Conservation (phyloP, 1,284 basidiomycete genomes). For the Retiboletus flavoniger region DNA sequence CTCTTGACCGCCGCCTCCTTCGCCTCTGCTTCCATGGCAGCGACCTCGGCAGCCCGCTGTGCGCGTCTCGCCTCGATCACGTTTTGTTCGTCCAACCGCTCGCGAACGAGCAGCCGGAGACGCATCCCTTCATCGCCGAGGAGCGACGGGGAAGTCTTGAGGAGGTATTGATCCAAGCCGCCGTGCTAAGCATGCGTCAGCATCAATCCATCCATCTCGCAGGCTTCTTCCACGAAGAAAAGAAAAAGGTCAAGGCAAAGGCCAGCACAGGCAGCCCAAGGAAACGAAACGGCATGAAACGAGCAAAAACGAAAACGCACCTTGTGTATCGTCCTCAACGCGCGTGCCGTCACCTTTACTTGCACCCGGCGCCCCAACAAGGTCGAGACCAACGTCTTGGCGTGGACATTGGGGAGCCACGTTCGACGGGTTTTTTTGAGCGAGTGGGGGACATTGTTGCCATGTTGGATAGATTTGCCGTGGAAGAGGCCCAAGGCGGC, state of each 20-base stretch:
- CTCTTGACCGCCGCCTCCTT: constrained; percentile 16
- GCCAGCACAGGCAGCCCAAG: no score
- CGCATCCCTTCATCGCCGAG: constrained; percentile 77
- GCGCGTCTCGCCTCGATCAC: constrained; percentile 21
- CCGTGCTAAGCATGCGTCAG: constrained; percentile 49
- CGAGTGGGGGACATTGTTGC: constrained; percentile 91
- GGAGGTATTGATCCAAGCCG: constrained; percentile 78
- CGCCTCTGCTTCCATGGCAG: constrained; percentile 16
- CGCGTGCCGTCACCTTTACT: constrained; percentile 72
- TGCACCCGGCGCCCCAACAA: constrained; percentile 55
- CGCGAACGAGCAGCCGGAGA: constrained; percentile 60
- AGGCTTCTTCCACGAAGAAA: background rate
- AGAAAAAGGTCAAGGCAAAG: background rate
- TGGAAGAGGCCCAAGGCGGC: constrained; percentile 77
- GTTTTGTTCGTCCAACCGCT: constrained; percentile 35
- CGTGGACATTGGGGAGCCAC: constrained; percentile 87
- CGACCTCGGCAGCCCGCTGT: constrained; percentile 18
- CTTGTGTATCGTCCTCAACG: constrained; percentile 79
- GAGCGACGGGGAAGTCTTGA: constrained; percentile 60
- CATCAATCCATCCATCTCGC: background rate
- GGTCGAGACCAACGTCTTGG: constrained; percentile 69
- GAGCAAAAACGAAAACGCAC: constrained; percentile 36
- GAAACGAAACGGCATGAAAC: background rate
- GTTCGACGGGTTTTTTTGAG: constrained; percentile 87
- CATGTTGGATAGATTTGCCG: constrained; percentile 74